Evolutionary conservation across 192 early-diverging fungal species (phyloP).

Genomic region (Lunasporangiospora selenospora): DNA sequence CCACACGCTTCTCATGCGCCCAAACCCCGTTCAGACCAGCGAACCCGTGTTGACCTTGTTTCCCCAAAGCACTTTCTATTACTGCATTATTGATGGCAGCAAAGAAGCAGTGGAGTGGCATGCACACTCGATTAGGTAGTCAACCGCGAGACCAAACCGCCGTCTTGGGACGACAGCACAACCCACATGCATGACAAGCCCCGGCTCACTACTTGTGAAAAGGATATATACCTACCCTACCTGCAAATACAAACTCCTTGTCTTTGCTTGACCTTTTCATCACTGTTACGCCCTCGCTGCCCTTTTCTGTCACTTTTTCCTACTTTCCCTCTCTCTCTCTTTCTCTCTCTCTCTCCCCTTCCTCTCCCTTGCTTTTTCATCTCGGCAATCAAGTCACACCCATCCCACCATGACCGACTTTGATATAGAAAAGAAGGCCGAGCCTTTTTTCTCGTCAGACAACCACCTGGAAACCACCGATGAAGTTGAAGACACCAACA

Average conservation of each 20-base stretch:
- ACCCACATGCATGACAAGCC: no score
- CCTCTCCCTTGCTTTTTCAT: background rate
- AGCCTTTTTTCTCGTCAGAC: no score
- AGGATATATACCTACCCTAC: background rate
- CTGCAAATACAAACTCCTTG: background rate
- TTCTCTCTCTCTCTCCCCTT: background rate
- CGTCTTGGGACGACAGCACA: no score
- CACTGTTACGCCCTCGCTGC: background rate
- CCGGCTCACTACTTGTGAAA: no score
- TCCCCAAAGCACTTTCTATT: no score
- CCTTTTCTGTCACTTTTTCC: background rate
- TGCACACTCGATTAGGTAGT: background rate
- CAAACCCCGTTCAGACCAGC: no score
- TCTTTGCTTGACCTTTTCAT: constrained; percentile 3
- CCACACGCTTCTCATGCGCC: no score
- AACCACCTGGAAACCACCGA: background rate
- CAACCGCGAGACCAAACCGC: no score
- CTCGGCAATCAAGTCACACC: background rate
- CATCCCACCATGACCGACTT: background rate
- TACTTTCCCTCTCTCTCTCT: background rate
- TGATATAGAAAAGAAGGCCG: background rate
- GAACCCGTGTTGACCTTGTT: no score
- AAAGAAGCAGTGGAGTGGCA: no score
- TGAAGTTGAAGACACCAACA: background rate
- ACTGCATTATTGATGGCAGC: no score